A percentile compares a stretch with the other conserved stretches of the same genome.
Evolutionary conservation across 2,329 filamentous ascomycete species (phyloP).

Genomic region (Neonectria faginata): DNA sequence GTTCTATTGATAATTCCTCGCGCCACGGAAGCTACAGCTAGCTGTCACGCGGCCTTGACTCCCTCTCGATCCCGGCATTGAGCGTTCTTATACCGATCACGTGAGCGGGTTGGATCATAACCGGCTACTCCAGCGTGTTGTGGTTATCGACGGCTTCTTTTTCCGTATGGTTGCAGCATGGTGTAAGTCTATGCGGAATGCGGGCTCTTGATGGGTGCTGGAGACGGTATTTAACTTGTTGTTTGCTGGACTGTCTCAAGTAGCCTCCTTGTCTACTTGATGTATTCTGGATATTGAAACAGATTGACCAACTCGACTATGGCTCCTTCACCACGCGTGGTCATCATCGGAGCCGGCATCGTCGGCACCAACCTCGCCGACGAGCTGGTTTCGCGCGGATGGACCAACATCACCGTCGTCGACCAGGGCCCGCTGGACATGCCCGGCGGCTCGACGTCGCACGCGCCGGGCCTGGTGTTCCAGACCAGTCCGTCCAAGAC

Average conservation of each 20-base stretch:
- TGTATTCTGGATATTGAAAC: not conserved
- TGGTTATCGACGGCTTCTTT: not conserved
- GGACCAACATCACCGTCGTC: constrained; percentile 72
- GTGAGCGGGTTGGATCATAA: not conserved
- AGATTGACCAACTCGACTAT: constrained; percentile 12
- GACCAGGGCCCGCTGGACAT: constrained; percentile 72
- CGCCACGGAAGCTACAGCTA: no score
- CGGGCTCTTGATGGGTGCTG: no score
- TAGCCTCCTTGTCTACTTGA: not conserved
- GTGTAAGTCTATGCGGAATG: not conserved
- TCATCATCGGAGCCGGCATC: constrained; percentile 73
- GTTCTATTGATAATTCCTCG: not conserved
- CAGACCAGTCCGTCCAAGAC: constrained; percentile 70
- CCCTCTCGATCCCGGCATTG: not conserved
- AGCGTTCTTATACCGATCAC: not conserved
- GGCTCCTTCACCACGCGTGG: constrained; percentile 56
- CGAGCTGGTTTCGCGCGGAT: constrained; percentile 71
- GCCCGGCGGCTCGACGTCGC: constrained; percentile 74
- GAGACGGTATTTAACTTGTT: not conserved
- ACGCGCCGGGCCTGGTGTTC: constrained; percentile 73
- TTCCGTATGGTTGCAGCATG: not conserved
- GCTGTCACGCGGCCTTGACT: not conserved
- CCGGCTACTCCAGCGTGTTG: no score
- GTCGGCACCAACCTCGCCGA: constrained; percentile 74
- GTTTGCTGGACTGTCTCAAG: not conserved